Evolutionary conservation across 306 rosid genomes (phyloP).

Genomic region (Rosa persica): DNA sequence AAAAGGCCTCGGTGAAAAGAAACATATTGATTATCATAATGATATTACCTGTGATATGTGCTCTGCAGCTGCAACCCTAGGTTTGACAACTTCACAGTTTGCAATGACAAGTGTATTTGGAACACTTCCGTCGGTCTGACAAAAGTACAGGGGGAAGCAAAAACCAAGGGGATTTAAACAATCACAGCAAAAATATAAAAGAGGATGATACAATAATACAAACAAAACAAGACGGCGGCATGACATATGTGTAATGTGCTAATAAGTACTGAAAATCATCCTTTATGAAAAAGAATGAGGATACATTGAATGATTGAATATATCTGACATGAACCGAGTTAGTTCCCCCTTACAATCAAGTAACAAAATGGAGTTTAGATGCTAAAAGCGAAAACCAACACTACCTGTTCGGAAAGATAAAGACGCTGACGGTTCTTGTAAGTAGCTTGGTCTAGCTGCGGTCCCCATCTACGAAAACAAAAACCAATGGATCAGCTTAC

Average conservation of each 20-base stretch:
- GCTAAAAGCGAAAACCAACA: not conserved
- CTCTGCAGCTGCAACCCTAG: constrained; percentile 99
- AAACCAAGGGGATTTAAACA: not conserved
- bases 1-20: not conserved
- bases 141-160: not conserved
- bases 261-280: not conserved
- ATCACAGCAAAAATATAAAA: not conserved
- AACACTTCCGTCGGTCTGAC: constrained; percentile 92
- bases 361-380: too few species aligned
- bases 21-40: not conserved
- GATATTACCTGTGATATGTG: constrained; percentile 85
- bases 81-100: constrained; percentile 94
- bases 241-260: not conserved
- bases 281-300: not conserved
- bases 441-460: constrained; percentile 63
- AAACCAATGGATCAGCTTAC: constrained; percentile 9
- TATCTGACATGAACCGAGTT: not conserved
- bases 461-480: constrained; percentile 69
- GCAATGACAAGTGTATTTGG: constrained; percentile 98
- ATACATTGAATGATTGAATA: not conserved
- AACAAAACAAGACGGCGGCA: not conserved
- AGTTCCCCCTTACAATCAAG: too few species aligned
- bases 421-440: constrained; percentile 91
- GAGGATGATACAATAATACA: not conserved
- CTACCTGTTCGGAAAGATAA: constrained; percentile 82